Percentiles rank a stretch among this genome's conserved stretches.
Conservation (phyloP, 495 filamentous ascomycete species). For the Penicillium silybi region DNA sequence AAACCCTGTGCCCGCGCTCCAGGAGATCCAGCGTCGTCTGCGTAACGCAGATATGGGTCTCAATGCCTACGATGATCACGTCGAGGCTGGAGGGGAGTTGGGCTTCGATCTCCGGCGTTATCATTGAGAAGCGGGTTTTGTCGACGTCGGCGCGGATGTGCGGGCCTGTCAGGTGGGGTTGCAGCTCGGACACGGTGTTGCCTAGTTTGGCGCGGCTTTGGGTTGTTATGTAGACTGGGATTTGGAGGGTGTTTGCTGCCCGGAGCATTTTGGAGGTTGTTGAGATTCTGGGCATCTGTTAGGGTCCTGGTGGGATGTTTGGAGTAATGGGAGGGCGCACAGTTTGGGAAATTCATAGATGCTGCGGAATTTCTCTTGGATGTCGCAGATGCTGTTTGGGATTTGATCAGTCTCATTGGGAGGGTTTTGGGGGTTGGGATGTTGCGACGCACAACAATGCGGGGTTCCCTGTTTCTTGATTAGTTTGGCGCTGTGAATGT, state of each 20-base stretch:
- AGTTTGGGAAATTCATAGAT: constrained; percentile 82
- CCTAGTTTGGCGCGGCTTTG: constrained; percentile 76
- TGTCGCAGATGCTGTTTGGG: constrained; percentile 74
- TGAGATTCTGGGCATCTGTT: constrained; percentile 19
- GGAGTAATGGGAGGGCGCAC: constrained; percentile 36
- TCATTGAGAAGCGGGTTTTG: constrained; percentile 91
- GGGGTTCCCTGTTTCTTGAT: constrained; percentile 52
- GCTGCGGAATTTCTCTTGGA: constrained; percentile 90
- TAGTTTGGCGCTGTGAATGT: constrained; percentile 8
- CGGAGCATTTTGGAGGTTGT: constrained; percentile 41
- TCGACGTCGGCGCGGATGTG: constrained; percentile 58
- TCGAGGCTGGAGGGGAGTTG: constrained; percentile 29
- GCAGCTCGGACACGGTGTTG: constrained; percentile 67
- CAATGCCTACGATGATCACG: constrained; percentile 69
- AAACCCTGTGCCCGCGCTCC: constrained; percentile 70
- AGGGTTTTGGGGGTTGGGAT: neutral
- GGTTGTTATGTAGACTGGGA: constrained; percentile 81
- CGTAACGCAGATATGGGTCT: constrained; percentile 90
- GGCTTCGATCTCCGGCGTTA: constrained; percentile 44
- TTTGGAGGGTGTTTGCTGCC: constrained; percentile 56
- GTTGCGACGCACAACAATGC: constrained; percentile 59
- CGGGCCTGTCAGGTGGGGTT: constrained; percentile 31
- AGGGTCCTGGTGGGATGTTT: neutral
- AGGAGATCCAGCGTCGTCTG: constrained; percentile 86
- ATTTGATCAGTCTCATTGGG: constrained; percentile 6